A percentile compares a stretch with the other conserved stretches of the same genome.
Evolutionary conservation across 768 basidiomycete species (phyloP).

Genomic region (Dictyophora rubrovolvata): DNA sequence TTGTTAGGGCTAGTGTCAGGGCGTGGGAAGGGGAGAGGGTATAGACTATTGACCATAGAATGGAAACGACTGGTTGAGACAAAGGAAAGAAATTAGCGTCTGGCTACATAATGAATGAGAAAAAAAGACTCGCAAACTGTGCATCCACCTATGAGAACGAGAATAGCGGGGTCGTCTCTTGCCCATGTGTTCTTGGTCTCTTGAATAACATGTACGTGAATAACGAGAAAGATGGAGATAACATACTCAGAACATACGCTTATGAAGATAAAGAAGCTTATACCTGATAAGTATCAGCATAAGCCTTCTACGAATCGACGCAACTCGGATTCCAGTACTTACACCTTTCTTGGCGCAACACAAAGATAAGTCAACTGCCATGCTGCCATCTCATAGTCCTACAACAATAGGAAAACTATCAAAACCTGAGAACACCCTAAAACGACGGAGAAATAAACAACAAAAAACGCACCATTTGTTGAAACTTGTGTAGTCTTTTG

Average conservation of each 20-base stretch:
- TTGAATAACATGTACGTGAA: slow-evolving; percentile 21
- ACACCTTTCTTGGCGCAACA: slow-evolving; percentile 88
- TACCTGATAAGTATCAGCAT: slow-evolving; percentile 39
- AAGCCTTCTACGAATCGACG: slow-evolving; percentile 19
- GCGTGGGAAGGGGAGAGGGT: slow-evolving; percentile 44
- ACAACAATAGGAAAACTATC: background rate
- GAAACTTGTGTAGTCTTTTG: slow-evolving; percentile 66
- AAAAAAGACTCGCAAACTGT: slow-evolving; percentile 46
- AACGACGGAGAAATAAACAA: background rate
- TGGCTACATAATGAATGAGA: background rate
- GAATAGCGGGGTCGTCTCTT: slow-evolving; percentile 91
- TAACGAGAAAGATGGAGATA: background rate
- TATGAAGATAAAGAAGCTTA: slow-evolving; percentile 96
- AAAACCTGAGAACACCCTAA: background rate
- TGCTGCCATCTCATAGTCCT: slow-evolving; percentile 96
- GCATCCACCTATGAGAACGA: slow-evolving; percentile 75
- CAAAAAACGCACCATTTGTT: slow-evolving; percentile 62
- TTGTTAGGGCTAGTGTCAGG: slow-evolving; percentile 58
- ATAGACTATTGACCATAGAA: slow-evolving; percentile 84
- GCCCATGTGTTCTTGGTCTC: slow-evolving; percentile 99
- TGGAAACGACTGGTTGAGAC: slow-evolving; percentile 50
- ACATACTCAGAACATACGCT: slow-evolving; percentile 40
- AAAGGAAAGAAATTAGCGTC: background rate
- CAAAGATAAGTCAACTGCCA: slow-evolving; percentile 95
- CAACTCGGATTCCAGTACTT: slow-evolving; percentile 17